phyloP scores from a whole-genome alignment of 2,329 filamentous ascomycete species.

The Colletotrichum paranaense region DNA sequence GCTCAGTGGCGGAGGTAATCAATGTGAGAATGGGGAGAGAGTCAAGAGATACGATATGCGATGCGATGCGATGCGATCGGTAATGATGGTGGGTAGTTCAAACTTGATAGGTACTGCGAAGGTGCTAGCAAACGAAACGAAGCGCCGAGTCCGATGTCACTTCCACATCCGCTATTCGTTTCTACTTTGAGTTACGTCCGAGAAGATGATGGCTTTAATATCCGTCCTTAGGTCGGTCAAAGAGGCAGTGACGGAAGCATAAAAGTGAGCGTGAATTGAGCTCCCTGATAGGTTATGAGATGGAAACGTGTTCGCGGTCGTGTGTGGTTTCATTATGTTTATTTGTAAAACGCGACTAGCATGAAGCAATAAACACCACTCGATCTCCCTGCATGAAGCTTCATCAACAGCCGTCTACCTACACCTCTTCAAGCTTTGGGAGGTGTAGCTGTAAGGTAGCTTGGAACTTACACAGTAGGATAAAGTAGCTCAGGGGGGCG shows the following conservation, averaged over 20 bases:
- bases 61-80: slow-evolving; percentile 5
- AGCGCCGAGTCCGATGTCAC: neutral
- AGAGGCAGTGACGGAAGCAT: neutral
- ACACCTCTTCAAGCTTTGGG: neutral
- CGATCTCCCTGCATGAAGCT: neutral
- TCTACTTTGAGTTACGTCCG: neutral
- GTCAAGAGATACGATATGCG: neutral
- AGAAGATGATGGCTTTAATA: slow-evolving; percentile 1
- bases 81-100: neutral
- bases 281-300: neutral
- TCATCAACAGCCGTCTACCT: neutral
- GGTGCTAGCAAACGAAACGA: neutral
- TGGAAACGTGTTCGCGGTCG: slow-evolving; percentile 14
- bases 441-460: neutral
- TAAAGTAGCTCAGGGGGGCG: neutral
- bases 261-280: neutral
- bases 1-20: slow-evolving; percentile 17
- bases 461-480: neutral
- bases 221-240: neutral
- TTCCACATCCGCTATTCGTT: neutral
- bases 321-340: slow-evolving; percentile 14
- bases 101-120: no score
- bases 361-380: slow-evolving; percentile 23
- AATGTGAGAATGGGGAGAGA: neutral
- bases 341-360: slow-evolving; percentile 19